Percentiles rank a stretch among this genome's conserved stretches.
These are phyloP conservation scores for Xenoacremonium recifei DNA, from an alignment of 2,329 filamentous ascomycete species.

Conservation along the genomic window DNA sequence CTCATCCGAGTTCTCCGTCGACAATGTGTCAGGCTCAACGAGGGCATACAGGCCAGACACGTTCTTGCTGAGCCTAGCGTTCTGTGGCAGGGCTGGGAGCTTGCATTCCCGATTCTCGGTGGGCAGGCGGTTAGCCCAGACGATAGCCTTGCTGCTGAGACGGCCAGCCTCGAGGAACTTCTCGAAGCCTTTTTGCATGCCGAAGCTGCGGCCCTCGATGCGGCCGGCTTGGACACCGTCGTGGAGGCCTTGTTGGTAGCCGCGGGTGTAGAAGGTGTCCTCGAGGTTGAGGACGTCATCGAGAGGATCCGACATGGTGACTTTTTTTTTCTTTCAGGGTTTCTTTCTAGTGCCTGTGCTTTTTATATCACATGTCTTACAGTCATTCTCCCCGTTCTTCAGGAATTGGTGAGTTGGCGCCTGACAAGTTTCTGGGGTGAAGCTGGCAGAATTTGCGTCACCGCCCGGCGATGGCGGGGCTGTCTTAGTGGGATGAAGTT, in stretches of 20 bases:
- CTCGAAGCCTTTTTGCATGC: conserved; percentile 88
- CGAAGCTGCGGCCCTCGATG: conserved; percentile 86
- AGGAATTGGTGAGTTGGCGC: conserved; percentile 1
- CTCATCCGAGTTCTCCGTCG: conserved; percentile 82
- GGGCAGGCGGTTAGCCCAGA: conserved; percentile 77
- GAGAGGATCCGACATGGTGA: conserved; percentile 48
- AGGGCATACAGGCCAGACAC: conserved; percentile 72
- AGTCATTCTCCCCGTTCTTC: conserved; percentile 13
- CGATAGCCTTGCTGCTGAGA: conserved; percentile 71
- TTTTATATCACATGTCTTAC: too few species aligned
- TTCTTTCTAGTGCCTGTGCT: not conserved
- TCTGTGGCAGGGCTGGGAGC: conserved; percentile 49
- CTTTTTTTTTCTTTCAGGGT: conserved; percentile 1
- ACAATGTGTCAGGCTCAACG: conserved; percentile 74
- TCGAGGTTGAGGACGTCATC: conserved; percentile 60
- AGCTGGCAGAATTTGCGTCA: conserved; percentile 28
- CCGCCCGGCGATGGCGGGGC: conserved; percentile 27
- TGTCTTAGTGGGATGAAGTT: conserved; percentile 2
- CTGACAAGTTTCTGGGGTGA: conserved; percentile 12
- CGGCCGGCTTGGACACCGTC: conserved; percentile 79
- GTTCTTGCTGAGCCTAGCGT: conserved; percentile 72
- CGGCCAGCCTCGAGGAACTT: conserved; percentile 82
- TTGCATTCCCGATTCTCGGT: conserved; percentile 8
- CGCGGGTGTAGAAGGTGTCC: conserved; percentile 75
- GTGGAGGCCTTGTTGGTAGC: conserved; percentile 69